These are phyloP conservation scores for Xanthoconium separans DNA, from an alignment of 1,284 basidiomycete species.

Conservation along the genomic window DNA sequence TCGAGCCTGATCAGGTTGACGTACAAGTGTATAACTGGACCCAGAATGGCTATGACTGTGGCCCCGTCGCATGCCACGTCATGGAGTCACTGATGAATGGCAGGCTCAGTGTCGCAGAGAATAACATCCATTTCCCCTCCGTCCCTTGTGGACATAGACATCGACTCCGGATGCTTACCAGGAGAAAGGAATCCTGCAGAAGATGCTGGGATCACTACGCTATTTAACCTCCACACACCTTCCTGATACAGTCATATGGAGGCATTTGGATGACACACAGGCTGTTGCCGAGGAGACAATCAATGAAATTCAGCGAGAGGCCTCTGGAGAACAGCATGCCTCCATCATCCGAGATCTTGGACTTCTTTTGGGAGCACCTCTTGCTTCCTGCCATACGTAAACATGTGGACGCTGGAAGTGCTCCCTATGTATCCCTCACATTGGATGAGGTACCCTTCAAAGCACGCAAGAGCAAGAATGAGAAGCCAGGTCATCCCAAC, in stretches of 20 bases:
- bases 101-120: background rate
- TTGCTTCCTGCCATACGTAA: background rate
- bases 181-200: background rate
- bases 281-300: background rate
- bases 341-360: background rate
- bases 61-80: background rate
- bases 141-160: background rate
- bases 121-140: background rate
- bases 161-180: background rate
- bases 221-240: background rate
- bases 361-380: background rate
- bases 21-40: background rate
- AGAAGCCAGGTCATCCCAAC: background rate
- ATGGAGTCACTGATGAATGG: background rate
- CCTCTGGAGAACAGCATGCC: background rate
- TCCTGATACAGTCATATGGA: background rate
- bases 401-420: background rate
- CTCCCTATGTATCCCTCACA: background rate
- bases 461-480: background rate
- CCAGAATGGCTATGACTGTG: slow-evolving; percentile 3
- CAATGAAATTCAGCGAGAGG: background rate
- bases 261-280: background rate
- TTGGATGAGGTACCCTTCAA: background rate
- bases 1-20: background rate
- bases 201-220: background rate